These are phyloP conservation scores for Nectriaceae sp. DNA, from an alignment of 2,329 filamentous ascomycete genomes.

Conservation along the genomic window DNA sequence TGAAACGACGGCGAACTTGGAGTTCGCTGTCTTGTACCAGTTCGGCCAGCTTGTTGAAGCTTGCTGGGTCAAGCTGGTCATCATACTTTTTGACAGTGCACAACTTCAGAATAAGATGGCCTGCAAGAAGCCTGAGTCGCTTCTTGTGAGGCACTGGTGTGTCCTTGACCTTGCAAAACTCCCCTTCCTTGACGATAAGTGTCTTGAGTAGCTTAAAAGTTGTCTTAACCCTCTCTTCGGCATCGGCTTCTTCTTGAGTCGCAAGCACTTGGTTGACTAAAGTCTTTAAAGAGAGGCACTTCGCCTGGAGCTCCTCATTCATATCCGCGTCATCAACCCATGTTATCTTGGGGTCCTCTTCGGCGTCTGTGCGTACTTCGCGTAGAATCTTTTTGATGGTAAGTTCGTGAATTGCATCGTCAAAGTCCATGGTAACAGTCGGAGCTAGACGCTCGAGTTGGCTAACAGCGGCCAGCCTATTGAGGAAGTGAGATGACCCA, in stretches of 20 bases:
- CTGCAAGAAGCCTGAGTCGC: slow-evolving; percentile 79
- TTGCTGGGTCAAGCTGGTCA: slow-evolving; percentile 66
- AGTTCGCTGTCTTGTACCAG: slow-evolving; percentile 77
- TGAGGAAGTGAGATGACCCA: slow-evolving; percentile 72
- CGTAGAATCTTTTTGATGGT: slow-evolving; percentile 74
- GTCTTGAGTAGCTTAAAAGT: slow-evolving; percentile 80
- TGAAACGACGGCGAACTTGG: slow-evolving; percentile 76
- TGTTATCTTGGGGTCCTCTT: slow-evolving; percentile 55
- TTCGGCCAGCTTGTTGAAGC: slow-evolving; percentile 81
- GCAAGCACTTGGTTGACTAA: slow-evolving; percentile 82
- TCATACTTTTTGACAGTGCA: slow-evolving; percentile 78
- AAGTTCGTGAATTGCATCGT: slow-evolving; percentile 78
- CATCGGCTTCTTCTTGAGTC: slow-evolving; percentile 51
- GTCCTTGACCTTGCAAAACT: slow-evolving; percentile 73
- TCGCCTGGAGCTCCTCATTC: slow-evolving; percentile 81
- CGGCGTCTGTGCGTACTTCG: slow-evolving; percentile 65
- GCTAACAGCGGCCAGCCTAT: slow-evolving; percentile 69
- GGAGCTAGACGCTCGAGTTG: slow-evolving; percentile 77
- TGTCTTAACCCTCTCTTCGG: slow-evolving; percentile 62
- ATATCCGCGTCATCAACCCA: slow-evolving; percentile 70
- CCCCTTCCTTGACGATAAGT: slow-evolving; percentile 74
- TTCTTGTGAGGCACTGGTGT: slow-evolving; percentile 79
- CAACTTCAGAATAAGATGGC: slow-evolving; percentile 80
- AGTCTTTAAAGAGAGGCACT: slow-evolving; percentile 80
- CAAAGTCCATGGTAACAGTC: slow-evolving; percentile 70